phyloP scores from a whole-genome alignment of 1,284 basidiomycete species.

The Sporisorium iseilematis-ciliati region DNA sequence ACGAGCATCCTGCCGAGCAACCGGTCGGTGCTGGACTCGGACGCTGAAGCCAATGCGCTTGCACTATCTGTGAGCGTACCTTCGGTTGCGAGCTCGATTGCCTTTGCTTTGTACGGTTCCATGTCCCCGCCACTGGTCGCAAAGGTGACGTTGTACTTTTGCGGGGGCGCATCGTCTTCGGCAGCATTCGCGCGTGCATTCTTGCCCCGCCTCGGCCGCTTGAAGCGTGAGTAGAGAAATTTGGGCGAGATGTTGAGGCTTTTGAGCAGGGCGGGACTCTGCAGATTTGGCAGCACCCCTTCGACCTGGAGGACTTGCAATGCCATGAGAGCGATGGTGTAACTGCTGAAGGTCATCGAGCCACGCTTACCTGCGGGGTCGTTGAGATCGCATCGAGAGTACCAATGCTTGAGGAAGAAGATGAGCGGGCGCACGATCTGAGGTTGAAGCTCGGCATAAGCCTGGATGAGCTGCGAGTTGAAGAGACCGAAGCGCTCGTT shows the following conservation, averaged over 20 bases:
- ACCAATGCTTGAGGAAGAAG: conserved; percentile 63
- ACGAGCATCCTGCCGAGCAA: conserved; percentile 38
- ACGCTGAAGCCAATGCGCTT: neutral
- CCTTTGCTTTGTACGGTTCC: conserved; percentile 11
- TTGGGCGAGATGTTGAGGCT: conserved; percentile 24
- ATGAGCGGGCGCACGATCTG: conserved; percentile 55
- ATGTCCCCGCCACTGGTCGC: conserved; percentile 4
- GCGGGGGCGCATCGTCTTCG: conserved; percentile 6
- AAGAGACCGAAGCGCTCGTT: conserved; percentile 62
- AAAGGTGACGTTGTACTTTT: conserved; percentile 47
- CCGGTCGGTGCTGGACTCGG: conserved; percentile 9
- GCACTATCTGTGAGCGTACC: neutral
- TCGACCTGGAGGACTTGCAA: conserved; percentile 67
- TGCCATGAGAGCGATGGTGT: conserved; percentile 61
- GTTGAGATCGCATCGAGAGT: conserved; percentile 51
- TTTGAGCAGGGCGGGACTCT: conserved; percentile 57
- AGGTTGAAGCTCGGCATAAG: conserved; percentile 56
- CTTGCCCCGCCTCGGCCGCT: conserved; percentile 30
- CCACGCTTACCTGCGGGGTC: conserved; percentile 56
- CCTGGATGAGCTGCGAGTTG: conserved; percentile 56
- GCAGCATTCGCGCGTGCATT: conserved; percentile 3
- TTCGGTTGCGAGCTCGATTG: neutral
- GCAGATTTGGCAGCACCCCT: conserved; percentile 68
- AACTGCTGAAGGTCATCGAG: conserved; percentile 52
- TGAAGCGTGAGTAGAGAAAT: conserved; percentile 48